A percentile compares a stretch with the other conserved stretches of the same genome.
These are phyloP conservation scores for Tulasnella sp. DNA, from an alignment of 768 basidiomycete species.

Conservation along the genomic window DNA sequence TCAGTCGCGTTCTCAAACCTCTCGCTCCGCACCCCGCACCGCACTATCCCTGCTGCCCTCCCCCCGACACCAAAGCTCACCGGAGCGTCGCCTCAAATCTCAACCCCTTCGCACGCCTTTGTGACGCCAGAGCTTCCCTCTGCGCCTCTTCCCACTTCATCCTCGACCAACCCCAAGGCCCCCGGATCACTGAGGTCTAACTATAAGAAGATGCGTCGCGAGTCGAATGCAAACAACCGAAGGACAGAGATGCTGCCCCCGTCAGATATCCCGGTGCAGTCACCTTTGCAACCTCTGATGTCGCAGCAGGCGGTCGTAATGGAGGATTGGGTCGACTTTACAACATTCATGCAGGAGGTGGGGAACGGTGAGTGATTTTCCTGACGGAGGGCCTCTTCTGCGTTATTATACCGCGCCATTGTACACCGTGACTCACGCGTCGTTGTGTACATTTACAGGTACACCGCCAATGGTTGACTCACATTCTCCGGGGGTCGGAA, in stretches of 20 bases:
- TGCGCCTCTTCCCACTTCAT: neutral
- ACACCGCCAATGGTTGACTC: neutral
- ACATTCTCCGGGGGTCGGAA: neutral
- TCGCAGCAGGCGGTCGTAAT: neutral
- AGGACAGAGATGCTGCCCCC: neutral
- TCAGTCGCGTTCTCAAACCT: constrained; percentile 7
- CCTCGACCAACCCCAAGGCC: neutral
- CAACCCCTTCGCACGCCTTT: neutral
- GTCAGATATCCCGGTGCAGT: neutral
- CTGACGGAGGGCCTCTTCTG: neutral
- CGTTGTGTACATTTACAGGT: neutral
- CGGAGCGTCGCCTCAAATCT: neutral
- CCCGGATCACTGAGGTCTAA: neutral
- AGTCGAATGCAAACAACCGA: neutral
- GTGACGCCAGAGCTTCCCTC: constrained; percentile 2
- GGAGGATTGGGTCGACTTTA: neutral
- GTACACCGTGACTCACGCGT: neutral
- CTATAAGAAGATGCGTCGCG: neutral
- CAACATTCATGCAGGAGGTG: neutral
- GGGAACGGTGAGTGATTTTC: constrained; percentile 1
- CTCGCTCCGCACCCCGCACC: neutral
- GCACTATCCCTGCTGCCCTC: neutral
- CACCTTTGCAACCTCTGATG: neutral
- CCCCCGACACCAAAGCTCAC: constrained; percentile 1
- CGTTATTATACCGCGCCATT: neutral